phyloP scores from a whole-genome alignment of 2,329 filamentous ascomycete species.

The Aspergillus ochraceoroseus region DNA sequence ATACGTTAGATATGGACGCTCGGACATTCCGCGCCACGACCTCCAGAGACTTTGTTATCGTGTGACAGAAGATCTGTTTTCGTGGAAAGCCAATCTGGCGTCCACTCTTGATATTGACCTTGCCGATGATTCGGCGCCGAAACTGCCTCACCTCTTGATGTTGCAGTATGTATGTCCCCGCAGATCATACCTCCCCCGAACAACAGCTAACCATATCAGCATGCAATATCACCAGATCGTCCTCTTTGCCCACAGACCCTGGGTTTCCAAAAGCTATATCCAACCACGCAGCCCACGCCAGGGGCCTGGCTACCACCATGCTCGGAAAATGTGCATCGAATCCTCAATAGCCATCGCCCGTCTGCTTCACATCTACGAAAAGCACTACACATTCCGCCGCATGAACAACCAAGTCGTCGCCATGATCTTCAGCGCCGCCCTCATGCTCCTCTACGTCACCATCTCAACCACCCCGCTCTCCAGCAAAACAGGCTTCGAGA shows the following conservation, averaged over 20 bases:
- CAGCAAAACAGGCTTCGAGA: slow-evolving; percentile 21
- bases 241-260: slow-evolving; percentile 45
- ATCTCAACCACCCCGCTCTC: slow-evolving; percentile 32
- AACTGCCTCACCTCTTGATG: slow-evolving; percentile 41
- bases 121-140: slow-evolving; percentile 31
- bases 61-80: slow-evolving; percentile 37
- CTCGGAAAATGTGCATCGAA: slow-evolving; percentile 43
- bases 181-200: not conserved
- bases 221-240: slow-evolving; percentile 46
- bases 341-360: slow-evolving; percentile 40
- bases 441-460: slow-evolving; percentile 40
- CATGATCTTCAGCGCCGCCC: slow-evolving; percentile 44
- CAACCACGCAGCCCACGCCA: slow-evolving; percentile 41
- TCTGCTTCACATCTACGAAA: slow-evolving; percentile 41
- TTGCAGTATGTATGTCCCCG: slow-evolving; percentile 36
- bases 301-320: slow-evolving; percentile 44
- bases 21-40: slow-evolving; percentile 37
- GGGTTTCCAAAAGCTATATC: slow-evolving; percentile 42
- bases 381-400: slow-evolving; percentile 41
- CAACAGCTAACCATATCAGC: slow-evolving; percentile 17
- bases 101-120: slow-evolving; percentile 36
- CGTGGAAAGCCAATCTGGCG: slow-evolving; percentile 42
- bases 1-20: slow-evolving; percentile 33
- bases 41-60: slow-evolving; percentile 35
- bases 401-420: slow-evolving; percentile 44